A percentile compares a stretch with the other conserved stretches of the same genome.
phyloP scores from a whole-genome alignment of 805 yeast genomes.

The Suhomyces vadensis region DNA sequence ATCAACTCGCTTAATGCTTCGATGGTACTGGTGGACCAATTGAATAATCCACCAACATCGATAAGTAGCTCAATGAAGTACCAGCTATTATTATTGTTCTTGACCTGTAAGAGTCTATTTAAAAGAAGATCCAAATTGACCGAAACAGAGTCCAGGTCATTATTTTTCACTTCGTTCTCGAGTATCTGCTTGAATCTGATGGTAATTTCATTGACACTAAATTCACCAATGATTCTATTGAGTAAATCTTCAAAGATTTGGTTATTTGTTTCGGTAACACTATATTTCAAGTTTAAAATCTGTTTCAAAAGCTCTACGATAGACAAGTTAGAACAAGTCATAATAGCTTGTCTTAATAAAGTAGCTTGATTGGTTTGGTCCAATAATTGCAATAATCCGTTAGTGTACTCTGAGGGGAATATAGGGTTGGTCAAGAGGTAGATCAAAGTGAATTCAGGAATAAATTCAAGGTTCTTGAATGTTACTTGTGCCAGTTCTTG shows the following conservation, averaged over 20 bases:
- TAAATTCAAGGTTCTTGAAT: slow-evolving; percentile 27
- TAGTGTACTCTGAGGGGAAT: slow-evolving; percentile 63
- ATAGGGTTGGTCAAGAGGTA: slow-evolving; percentile 86
- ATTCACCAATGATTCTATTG: slow-evolving; percentile 65
- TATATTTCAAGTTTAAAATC: slow-evolving; percentile 47
- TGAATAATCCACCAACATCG: slow-evolving; percentile 73
- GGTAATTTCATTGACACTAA: slow-evolving; percentile 59
- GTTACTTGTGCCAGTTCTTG: slow-evolving; percentile 24
- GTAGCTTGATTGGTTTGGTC: slow-evolving; percentile 48
- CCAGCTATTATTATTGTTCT: slow-evolving; percentile 56
- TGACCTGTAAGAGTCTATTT: slow-evolving; percentile 31
- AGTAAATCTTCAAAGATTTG: slow-evolving; percentile 64
- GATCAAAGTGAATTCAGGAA: slow-evolving; percentile 61
- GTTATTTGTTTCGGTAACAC: slow-evolving; percentile 34
- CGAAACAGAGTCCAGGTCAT: slow-evolving; percentile 21
- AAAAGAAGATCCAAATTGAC: slow-evolving; percentile 41
- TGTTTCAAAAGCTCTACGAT: slow-evolving; percentile 64
- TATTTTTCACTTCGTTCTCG: slow-evolving; percentile 24
- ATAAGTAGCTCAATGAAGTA: slow-evolving; percentile 62
- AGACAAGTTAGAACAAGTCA: slow-evolving; percentile 71
- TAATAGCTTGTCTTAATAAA: slow-evolving; percentile 77
- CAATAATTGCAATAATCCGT: slow-evolving; percentile 55
- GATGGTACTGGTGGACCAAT: slow-evolving; percentile 57
- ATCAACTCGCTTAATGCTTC: slow-evolving; percentile 47
- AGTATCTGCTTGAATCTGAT: slow-evolving; percentile 42